Base-by-base conservation (phyloP, 1,284 basidiomycete genomes). In the Polyporus tsugae region DNA sequence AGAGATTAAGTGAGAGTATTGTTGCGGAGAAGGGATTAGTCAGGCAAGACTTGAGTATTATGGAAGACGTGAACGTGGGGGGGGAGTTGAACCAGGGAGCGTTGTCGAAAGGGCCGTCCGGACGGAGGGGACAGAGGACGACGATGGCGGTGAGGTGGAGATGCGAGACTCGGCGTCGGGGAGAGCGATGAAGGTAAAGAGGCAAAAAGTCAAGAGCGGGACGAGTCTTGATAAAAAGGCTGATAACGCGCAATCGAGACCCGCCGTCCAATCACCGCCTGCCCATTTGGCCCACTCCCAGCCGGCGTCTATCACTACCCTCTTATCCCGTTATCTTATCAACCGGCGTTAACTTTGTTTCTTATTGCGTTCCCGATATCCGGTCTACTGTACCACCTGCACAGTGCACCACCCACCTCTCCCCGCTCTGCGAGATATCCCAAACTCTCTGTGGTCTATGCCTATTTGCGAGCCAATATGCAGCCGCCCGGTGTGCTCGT, bases 181-280 rank as follows among this genome's bases (percentile, higher is more conserved):
- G 69, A 65, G 67, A 66, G 66, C 66, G 72, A 69, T 71, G 70
- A 67, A 69, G 68, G 72, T 67, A 68, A 67, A 71, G 72, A 73
- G 70, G 61, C 70, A 70, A 73, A 73, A 71, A 58, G 72, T 66
- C 68, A 70, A 70, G 70, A 73, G 66, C 65, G 66, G 69, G 35
- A 60, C 58, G 68, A 52, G 61, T 69, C 66, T 71, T 73, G 72
- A 73, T 73, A 73, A 73, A 73, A 73, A 66, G 65, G 64, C 67
- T 66, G 69, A 73, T 73, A 73, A 73, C 72, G 38, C 65, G 64
- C 68, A 65, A 67, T 67, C 67, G 46, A 49, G 57, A 36, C 49
- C 44, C 36, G 46, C 57, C 60, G 59, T 67, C 72, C 72, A 73
- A 73, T 73, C 70, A 42, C 67, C 61, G 67, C 52, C 11, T 63